Base-by-base conservation (phyloP, 1,139 yeast species). In the Casaregolazyma suthepensis region DNA sequence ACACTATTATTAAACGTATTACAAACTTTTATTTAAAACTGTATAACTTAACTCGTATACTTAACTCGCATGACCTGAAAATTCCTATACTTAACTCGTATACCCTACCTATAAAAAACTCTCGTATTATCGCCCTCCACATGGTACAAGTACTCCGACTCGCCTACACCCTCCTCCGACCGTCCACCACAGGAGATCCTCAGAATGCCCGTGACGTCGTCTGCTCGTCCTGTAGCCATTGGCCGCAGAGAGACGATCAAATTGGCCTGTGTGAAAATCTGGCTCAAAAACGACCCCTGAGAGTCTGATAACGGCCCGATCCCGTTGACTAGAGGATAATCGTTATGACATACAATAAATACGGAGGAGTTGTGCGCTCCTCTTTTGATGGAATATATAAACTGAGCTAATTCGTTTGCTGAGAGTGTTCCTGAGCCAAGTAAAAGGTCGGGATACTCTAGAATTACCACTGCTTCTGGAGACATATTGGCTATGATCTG, bases 161-260 rank as follows among this genome's bases (percentile, higher is more conserved):
- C 93, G 2, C 65, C 59, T 0, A 82, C 76, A 20, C 65, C 68
- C 9, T 69, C 52, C 1, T 42, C 52, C 22, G 61, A 48, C 54
- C 71, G 19, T 50, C 76, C 57, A 0, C 96, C 96, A 52, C 71
- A 73, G 0, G 82, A 69, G 0, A 88, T 74, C 0, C 79, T 74
- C 50, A 88, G 62, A 3, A 82, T 77, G 0, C 96, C 96, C 0
- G 96, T 85, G 1, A 88, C 80, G 66, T 88, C 96, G 50, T 79
- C 80, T 0, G 96, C 96, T 62, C 90, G 75, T 0, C 96, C 96
- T 0, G 96, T 88, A 4, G 79, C 75, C 57, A 88, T 70, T 0
- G 95, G 90, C 58, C 79, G 78, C 46, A 87, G 66, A 29, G 78
- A 74, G 12, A 87, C 62, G 45, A 80, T 75, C 43, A 82, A 53